Base-by-base conservation (phyloP, 2,329 filamentous ascomycete genomes). In the Bimuria novae-zelandiae region DNA sequence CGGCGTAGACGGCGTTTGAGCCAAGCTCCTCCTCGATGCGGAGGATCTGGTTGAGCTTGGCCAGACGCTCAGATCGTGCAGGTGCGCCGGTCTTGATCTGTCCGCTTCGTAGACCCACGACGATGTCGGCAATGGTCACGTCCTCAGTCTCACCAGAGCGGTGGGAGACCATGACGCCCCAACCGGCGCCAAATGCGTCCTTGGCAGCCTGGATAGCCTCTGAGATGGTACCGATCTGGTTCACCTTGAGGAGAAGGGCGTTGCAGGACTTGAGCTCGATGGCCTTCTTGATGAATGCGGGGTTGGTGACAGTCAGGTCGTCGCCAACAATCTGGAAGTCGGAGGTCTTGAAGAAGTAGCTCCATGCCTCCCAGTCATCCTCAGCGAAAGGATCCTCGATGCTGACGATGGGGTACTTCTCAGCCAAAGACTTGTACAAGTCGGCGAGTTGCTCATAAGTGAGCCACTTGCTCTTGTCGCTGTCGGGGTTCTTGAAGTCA, bases 321-420 rank as follows among this genome's bases (percentile, higher is more conserved):
- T 99, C 94, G 82, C 88, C 94, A 66, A 99, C 94, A 75, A 99
- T 92, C 85, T 99, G 94, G 84, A 95, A 92, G 80, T 97, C 88
- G 75, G 91, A 92, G 71, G 90, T 94, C 89, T 97, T 97, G 89
- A 89, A 96, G 89, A 97, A 99, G 88, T 97, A 96, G 87, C 90
- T 96, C 94, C 94, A 99, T 59, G 94, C 94, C 86, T 97, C 93
- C 94, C 94, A 99, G 84, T 99, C 94, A 74, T 97, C 94, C 86
- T 99, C 94, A 63, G 91, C 93, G 81, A 99, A 99, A 76, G 94
- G 94, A 78, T 99, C 94, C 83, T 99, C 94, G 70, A 99, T 97
- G 79, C 86, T 90, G 81, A 97, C 91, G 74, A 99, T 99, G 72
- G 94, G 93, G 84, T 99, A 99, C 83, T 96, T 97, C 84, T 87